A percentile compares a stretch with the other conserved stretches of the same genome.
These are phyloP conservation scores for Leccinum griseonigrum DNA, from an alignment of 1,284 basidiomycete species.

Conservation along the genomic window DNA sequence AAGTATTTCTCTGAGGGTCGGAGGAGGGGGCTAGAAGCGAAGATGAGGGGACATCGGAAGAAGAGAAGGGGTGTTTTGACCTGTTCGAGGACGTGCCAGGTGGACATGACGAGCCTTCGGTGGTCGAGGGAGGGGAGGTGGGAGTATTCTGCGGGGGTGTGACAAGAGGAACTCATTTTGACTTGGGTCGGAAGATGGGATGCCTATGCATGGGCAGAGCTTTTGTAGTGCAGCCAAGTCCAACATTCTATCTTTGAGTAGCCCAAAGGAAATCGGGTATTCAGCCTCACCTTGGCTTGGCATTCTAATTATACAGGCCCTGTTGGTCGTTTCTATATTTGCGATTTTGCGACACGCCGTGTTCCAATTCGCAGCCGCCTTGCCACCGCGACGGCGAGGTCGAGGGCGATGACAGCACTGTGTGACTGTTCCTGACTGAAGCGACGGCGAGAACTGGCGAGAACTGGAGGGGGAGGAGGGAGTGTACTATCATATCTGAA, in stretches of 20 bases:
- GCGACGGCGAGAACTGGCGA: neutral
- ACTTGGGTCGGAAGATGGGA: constrained; percentile 13
- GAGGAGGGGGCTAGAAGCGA: constrained; percentile 59
- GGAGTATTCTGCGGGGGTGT: constrained; percentile 26
- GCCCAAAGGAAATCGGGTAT: constrained; percentile 27
- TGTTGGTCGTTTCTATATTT: constrained; percentile 24
- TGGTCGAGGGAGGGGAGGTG: constrained; percentile 27
- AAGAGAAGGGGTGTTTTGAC: constrained; percentile 25
- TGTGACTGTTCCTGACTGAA: neutral
- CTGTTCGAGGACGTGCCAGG: constrained; percentile 49
- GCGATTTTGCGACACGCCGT: constrained; percentile 11
- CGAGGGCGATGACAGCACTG: neutral
- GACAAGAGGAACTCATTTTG: constrained; percentile 27
- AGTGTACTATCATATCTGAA: neutral
- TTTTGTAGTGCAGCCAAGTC: constrained; percentile 39
- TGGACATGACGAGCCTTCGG: constrained; percentile 38
- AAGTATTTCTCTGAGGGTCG: constrained; percentile 80
- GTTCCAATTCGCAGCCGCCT: neutral
- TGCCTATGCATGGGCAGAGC: constrained; percentile 25
- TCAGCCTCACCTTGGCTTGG: constrained; percentile 39
- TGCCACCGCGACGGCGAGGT: neutral
- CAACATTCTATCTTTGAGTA: constrained; percentile 40
- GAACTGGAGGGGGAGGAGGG: neutral
- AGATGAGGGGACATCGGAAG: constrained; percentile 14
- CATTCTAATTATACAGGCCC: constrained; percentile 34